Conservation (phyloP, 108 stramenopile genomes). For the Mediolabrus comicus region DNA sequence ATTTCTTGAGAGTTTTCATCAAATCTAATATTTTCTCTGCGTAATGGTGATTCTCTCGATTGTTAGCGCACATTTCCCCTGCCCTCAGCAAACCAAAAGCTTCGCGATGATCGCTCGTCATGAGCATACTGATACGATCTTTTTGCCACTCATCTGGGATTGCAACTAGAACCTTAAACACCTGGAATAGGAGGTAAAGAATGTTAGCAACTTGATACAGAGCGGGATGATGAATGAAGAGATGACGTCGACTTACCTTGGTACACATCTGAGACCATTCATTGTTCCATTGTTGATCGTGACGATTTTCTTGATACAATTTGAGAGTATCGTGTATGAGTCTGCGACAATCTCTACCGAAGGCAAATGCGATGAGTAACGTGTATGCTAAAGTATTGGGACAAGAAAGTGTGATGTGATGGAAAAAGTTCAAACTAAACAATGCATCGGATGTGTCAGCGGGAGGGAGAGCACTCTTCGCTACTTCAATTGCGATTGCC, state of each 20-base stretch:
- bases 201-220: background rate
- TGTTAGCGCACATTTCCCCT: slow-evolving; percentile 33
- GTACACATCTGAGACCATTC: slow-evolving; percentile 40
- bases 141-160: slow-evolving; percentile 66
- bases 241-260: slow-evolving; percentile 20
- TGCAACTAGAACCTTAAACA: slow-evolving; percentile 53
- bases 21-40: slow-evolving; percentile 64
- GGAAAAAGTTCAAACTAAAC: slow-evolving; percentile 28
- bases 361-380: slow-evolving; percentile 56
- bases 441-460: slow-evolving; percentile 36
- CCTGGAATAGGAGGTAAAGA: background rate
- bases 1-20: slow-evolving; percentile 49
- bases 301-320: slow-evolving; percentile 40
- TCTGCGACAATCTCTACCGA: slow-evolving; percentile 25
- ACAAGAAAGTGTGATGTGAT: slow-evolving; percentile 21
- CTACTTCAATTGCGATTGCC: slow-evolving; percentile 71
- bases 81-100: slow-evolving; percentile 38
- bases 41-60: slow-evolving; percentile 32
- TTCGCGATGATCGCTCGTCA: slow-evolving; percentile 43
- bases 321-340: slow-evolving; percentile 53
- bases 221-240: background rate
- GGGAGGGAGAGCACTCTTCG: slow-evolving; percentile 16
- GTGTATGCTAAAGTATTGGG: slow-evolving; percentile 58
- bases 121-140: slow-evolving; percentile 57
- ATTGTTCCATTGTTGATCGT: slow-evolving; percentile 53